Percentiles rank a stretch among this genome's conserved stretches.
Conservation (phyloP, 106 monocot species). For the Phalaenopsis aphrodite region DNA sequence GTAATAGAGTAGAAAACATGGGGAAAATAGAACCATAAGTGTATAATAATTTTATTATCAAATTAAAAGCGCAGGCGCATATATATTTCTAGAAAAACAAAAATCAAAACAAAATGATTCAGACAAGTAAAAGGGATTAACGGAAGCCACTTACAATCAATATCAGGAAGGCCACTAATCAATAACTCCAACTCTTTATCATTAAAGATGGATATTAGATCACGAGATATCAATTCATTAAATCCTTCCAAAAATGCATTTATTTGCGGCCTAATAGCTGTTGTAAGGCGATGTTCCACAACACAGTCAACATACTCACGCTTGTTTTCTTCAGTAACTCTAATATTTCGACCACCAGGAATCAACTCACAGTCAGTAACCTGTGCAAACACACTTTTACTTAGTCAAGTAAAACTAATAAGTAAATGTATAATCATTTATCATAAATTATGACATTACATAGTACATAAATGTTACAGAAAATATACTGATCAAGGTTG, state of each 20-base stretch:
- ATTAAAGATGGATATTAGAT: conserved; percentile 92
- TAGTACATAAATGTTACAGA: not conserved
- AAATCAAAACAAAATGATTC: not conserved
- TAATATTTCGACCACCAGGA: conserved; percentile 87
- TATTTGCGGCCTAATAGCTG: conserved; percentile 93
- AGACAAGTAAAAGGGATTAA: not conserved
- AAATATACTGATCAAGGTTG: not conserved
- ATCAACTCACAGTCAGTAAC: conserved; percentile 94
- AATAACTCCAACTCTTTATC: conserved; percentile 96
- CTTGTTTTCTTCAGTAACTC: conserved; percentile 97
- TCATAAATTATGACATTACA: not conserved
- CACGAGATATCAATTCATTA: conserved; percentile 72
- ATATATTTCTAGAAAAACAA: no score
- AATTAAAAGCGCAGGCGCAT: not conserved
- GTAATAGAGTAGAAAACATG: conserved; percentile 1
- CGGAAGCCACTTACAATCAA: conserved; percentile 67
- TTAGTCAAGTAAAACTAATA: conserved; percentile 2
- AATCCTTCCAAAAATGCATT: conserved; percentile 97
- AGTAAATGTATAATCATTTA: not conserved
- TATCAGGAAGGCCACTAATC: conserved; percentile 98
- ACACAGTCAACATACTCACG: conserved; percentile 93
- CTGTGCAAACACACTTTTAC: conserved; percentile 25
- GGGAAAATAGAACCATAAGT: not conserved
- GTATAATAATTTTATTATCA: not conserved
- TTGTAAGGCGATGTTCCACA: conserved; percentile 86